phyloP scores from a whole-genome alignment of 805 yeast species.

The Candida yuanshanica region DNA sequence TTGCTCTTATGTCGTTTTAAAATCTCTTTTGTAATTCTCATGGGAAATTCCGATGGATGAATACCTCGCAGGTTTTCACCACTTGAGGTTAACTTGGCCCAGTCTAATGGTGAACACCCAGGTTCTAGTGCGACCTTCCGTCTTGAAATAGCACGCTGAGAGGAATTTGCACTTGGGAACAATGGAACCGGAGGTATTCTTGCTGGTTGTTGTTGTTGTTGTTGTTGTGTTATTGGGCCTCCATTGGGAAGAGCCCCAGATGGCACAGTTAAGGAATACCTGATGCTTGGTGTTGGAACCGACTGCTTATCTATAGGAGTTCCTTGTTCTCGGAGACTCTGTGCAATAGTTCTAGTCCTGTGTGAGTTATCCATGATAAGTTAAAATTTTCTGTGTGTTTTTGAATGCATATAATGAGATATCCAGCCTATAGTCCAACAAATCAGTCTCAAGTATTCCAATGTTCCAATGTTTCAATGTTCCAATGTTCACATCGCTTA shows the following conservation, averaged over 20 bases:
- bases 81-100: slow-evolving; percentile 59
- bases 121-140: slow-evolving; percentile 63
- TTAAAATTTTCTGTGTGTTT: no score
- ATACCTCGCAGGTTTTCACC: slow-evolving; percentile 50
- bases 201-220: background rate
- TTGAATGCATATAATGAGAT: no score
- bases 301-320: background rate
- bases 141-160: slow-evolving; percentile 25
- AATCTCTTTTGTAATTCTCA: slow-evolving; percentile 51
- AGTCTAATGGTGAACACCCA: slow-evolving; percentile 82
- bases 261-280: background rate
- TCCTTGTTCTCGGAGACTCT: background rate
- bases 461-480: no score
- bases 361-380: background rate
- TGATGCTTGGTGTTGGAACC: background rate
- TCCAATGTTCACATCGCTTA: no score
- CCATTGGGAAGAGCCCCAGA: background rate
- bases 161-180: slow-evolving; percentile 15
- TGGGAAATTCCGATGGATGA: slow-evolving; percentile 46
- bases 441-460: no score
- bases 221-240: background rate
- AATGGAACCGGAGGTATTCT: background rate
- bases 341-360: background rate
- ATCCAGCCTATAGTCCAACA: no score
- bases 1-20: slow-evolving; percentile 49